Evolutionary conservation across 2,329 filamentous ascomycete species (phyloP).

Genomic region (Salinomyces thailandicus): DNA sequence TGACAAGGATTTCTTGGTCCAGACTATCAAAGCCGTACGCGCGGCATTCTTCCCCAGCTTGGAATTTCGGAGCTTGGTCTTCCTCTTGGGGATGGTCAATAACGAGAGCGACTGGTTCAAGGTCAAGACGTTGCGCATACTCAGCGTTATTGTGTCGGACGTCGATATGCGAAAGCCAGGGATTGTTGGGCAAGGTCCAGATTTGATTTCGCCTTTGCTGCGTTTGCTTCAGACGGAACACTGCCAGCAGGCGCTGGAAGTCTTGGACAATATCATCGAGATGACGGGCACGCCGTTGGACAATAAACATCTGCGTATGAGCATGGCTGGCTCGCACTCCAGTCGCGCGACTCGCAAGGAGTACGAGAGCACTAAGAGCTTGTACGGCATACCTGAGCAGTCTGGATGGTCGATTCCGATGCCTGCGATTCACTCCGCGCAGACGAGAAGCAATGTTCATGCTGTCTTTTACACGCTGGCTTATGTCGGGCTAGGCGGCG

Average conservation of each 20-base stretch:
- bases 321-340: conserved; percentile 84
- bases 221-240: conserved; percentile 85
- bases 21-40: conserved; percentile 63
- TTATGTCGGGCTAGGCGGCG: conserved; percentile 29
- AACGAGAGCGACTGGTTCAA: conserved; percentile 87
- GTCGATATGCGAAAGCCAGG: conserved; percentile 89
- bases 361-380: conserved; percentile 83
- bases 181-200: conserved; percentile 81
- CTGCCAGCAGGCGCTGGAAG: conserved; percentile 82
- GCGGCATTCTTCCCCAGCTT: conserved; percentile 69
- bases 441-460: conserved; percentile 84
- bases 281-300: conserved; percentile 83
- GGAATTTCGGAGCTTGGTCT: conserved; percentile 77
- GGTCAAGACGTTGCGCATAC: conserved; percentile 80
- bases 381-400: conserved; percentile 93
- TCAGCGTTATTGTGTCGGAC: conserved; percentile 74
- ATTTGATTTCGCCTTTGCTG: conserved; percentile 85
- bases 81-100: conserved; percentile 81
- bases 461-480: conserved; percentile 75
- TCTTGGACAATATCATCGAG: conserved; percentile 89
- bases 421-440: conserved; percentile 77
- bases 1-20: conserved; percentile 64
- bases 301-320: conserved; percentile 91
- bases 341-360: conserved; percentile 75
- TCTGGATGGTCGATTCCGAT: conserved; percentile 94